phyloP scores from a whole-genome alignment of 805 yeast species.

The Metschnikowia lochheadii region DNA sequence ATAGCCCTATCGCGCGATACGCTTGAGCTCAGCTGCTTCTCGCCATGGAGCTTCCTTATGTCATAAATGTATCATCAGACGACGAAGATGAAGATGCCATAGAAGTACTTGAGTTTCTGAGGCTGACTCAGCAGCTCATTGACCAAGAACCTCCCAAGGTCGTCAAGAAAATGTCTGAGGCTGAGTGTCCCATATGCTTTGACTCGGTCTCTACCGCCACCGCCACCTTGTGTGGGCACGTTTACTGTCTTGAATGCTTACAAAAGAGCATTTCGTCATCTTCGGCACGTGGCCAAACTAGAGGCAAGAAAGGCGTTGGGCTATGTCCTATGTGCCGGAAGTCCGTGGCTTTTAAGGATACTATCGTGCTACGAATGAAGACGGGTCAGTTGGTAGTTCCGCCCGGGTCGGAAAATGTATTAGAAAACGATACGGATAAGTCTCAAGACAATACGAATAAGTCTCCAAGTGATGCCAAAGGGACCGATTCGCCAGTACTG shows the following conservation, averaged over 20 bases:
- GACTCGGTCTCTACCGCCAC: slow-evolving; percentile 39
- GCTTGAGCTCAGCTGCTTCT: neutral
- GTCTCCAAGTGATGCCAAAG: neutral
- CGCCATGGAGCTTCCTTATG: slow-evolving; percentile 11
- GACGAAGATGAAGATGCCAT: slow-evolving; percentile 32
- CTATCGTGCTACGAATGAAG: slow-evolving; percentile 19
- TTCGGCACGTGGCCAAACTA: slow-evolving; percentile 40
- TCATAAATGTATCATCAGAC: slow-evolving; percentile 16
- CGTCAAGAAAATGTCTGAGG: slow-evolving; percentile 31
- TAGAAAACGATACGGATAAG: neutral
- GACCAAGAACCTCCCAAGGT: slow-evolving; percentile 21
- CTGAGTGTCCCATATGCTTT: slow-evolving; percentile 43
- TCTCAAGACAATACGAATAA: too few relatives aligned
- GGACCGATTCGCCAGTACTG: neutral
- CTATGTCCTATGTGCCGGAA: slow-evolving; percentile 43
- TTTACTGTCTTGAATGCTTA: slow-evolving; percentile 41
- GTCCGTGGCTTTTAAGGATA: slow-evolving; percentile 35
- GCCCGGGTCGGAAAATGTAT: slow-evolving; percentile 4
- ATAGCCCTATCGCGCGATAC: neutral
- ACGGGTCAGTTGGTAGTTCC: slow-evolving; percentile 11
- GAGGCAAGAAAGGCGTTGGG: slow-evolving; percentile 36
- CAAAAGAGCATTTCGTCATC: slow-evolving; percentile 39
- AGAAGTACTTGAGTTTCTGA: slow-evolving; percentile 34
- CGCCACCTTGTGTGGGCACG: slow-evolving; percentile 41
- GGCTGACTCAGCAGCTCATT: slow-evolving; percentile 33